Base-by-base conservation (phyloP, 2,329 filamentous ascomycete species). In the Lasiodiplodia theobromae region DNA sequence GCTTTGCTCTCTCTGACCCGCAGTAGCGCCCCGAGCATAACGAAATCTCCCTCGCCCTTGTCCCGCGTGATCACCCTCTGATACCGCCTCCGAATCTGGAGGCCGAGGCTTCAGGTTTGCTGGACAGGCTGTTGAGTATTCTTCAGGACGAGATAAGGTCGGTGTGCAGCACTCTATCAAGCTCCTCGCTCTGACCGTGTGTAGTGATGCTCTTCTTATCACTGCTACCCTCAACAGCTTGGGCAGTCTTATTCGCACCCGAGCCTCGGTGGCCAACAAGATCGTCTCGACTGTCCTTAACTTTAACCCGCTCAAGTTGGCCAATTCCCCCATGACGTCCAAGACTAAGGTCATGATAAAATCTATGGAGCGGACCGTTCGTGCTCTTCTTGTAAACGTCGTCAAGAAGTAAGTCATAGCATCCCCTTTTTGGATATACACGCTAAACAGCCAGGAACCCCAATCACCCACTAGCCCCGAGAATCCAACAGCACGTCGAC, bases 281-380 rank as follows among this genome's bases (percentile, higher is more conserved):
- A 96, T 98, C 70, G 81, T 98, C 71, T 92, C 90, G 76, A 89
- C 93, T 18, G 86, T 98, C 37, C 85, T 99, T 72, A 94, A 89
- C 78, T 99, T 97, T 85, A 97, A 97, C 76, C 96, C 96, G 0
- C 83, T 97, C 54, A 93, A 92, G 79, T 87, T 93, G 71, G 92
- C 92, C 68, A 91, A 88, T 74, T 88, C 89, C 2, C 90, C 91
- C 3, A 87, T 96, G 83, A 95, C 92, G 0, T 87, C 93, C 2
- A 93, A 90, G 76, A 87, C 88, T 62, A 93, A 91, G 73, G 91
- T 99, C 69, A 88, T 95, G 74, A 87, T 97, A 70, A 93, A 91
- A 80, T 98, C 95, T 5, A 96, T 99, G 89, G 95, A 97, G 79
- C 93, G 97, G 77, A 99, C 96, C 28, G 92, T 92, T 3, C 88